These are phyloP conservation scores for Phialophora chinensis DNA, from an alignment of 2,329 filamentous ascomycete species.

Conservation along the genomic window DNA sequence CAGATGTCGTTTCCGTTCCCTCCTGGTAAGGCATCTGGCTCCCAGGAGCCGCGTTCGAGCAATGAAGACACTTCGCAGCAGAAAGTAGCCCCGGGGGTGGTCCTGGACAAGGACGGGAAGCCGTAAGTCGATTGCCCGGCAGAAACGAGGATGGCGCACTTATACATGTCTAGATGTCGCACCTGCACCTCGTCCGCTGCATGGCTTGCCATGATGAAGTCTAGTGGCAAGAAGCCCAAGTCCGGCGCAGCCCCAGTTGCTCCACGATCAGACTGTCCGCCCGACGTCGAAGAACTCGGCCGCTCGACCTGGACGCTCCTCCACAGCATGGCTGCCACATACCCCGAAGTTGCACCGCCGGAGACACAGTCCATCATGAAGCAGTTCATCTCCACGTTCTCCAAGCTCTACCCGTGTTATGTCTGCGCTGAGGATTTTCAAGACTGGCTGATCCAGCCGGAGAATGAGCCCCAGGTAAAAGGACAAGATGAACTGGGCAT, in stretches of 20 bases:
- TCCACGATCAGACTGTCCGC: constrained; percentile 72
- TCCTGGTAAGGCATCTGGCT: constrained; percentile 20
- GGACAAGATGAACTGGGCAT: constrained; percentile 55
- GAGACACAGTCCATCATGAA: constrained; percentile 76
- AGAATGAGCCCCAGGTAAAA: constrained; percentile 67
- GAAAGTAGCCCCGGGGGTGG: constrained; percentile 54
- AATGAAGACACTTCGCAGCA: constrained; percentile 27
- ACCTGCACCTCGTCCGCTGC: constrained; percentile 56
- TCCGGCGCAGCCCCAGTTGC: constrained; percentile 35
- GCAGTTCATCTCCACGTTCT: constrained; percentile 79
- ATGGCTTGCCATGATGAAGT: constrained; percentile 54
- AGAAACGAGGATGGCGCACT: constrained; percentile 13
- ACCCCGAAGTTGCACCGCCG: constrained; percentile 72
- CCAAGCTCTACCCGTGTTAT: constrained; percentile 93
- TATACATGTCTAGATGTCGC: constrained; percentile 49
- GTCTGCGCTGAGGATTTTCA: constrained; percentile 92
- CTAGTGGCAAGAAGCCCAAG: constrained; percentile 40
- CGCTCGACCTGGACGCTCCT: constrained; percentile 91
- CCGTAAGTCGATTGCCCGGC: constrained; percentile 47
- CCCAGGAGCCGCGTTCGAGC: constrained; percentile 17
- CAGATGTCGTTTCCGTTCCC: constrained; percentile 33
- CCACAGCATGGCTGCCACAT: constrained; percentile 86
- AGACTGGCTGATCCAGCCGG: constrained; percentile 71
- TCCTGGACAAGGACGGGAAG: constrained; percentile 58
- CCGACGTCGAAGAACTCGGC: constrained; percentile 86